These are phyloP conservation scores for Boletus speciosus DNA, from an alignment of 768 basidiomycete genomes.

Conservation along the genomic window DNA sequence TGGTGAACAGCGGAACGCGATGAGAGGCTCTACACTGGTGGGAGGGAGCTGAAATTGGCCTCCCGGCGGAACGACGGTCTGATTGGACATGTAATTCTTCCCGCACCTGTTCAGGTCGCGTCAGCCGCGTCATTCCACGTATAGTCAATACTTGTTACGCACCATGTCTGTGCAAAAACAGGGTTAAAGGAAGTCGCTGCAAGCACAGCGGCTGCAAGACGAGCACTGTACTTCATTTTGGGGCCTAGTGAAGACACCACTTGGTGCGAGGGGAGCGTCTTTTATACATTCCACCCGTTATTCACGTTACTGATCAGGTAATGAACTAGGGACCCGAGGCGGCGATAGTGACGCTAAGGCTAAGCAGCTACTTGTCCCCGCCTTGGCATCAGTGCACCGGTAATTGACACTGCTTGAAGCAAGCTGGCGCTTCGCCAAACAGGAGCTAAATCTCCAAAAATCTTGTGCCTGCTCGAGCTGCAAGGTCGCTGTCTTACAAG, in stretches of 20 bases:
- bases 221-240: conserved; percentile 17
- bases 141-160: background rate
- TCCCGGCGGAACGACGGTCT: conserved; percentile 42
- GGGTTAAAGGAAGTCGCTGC: conserved; percentile 6
- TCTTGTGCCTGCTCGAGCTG: too few relatives aligned
- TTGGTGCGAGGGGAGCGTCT: background rate
- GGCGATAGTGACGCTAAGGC: background rate
- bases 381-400: too few relatives aligned
- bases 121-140: background rate
- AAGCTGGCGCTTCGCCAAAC: background rate
- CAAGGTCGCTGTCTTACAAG: too few relatives aligned
- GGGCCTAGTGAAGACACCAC: background rate
- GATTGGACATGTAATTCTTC: conserved; percentile 43
- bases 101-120: conserved; percentile 40
- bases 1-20: conserved; percentile 47
- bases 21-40: conserved; percentile 34
- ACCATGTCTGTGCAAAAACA: conserved; percentile 28
- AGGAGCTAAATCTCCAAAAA: too few relatives aligned
- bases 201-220: conserved; percentile 6
- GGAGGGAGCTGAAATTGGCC: conserved; percentile 42
- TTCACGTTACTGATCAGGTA: background rate
- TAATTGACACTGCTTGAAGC: background rate
- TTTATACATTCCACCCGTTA: conserved; percentile 7
- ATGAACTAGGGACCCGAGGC: background rate
- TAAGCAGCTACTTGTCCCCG: background rate